phyloP scores from a whole-genome alignment of 768 basidiomycete species.

The Tricholoma sp. region DNA sequence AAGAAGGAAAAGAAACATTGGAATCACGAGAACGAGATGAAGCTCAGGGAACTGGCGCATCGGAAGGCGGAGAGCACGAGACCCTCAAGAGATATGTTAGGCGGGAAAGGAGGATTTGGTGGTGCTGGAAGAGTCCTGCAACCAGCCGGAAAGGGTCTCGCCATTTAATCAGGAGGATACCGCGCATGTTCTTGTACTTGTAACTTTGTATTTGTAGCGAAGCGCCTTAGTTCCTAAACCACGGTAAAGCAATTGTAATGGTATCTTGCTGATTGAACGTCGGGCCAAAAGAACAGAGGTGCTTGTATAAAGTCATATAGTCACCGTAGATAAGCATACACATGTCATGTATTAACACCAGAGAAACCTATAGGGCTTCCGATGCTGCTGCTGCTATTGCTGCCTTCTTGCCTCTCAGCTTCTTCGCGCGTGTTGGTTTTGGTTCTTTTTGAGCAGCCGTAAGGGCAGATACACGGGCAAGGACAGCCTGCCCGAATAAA shows the following conservation, averaged over 20 bases:
- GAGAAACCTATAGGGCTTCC: conserved; percentile 16
- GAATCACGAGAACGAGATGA: conserved; percentile 36
- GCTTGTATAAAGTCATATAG: conserved; percentile 16
- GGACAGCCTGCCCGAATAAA: conserved; percentile 47
- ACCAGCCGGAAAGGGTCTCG: conserved; percentile 43
- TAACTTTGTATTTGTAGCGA: neutral
- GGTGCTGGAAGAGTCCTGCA: conserved; percentile 51
- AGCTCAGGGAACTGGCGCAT: conserved; percentile 39
- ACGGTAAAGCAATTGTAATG: conserved; percentile 4
- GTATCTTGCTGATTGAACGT: conserved; percentile 4
- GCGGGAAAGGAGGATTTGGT: conserved; percentile 32
- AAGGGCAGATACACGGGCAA: conserved; percentile 74
- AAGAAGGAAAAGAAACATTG: conserved; percentile 46
- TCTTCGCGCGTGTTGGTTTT: conserved; percentile 62
- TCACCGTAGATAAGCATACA: conserved; percentile 16
- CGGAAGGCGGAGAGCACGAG: conserved; percentile 42
- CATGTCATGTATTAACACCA: conserved; percentile 8
- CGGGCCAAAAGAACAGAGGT: conserved; percentile 9
- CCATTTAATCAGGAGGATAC: conserved; percentile 19
- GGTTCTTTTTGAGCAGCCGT: conserved; percentile 65
- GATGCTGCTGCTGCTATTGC: conserved; percentile 18
- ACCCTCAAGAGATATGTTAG: conserved; percentile 41
- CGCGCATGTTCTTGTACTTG: neutral
- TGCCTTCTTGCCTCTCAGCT: conserved; percentile 68
- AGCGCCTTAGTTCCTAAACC: neutral